Evolutionary conservation across 2,329 filamentous ascomycete species (phyloP), one percentile per base, ranked within the genome.

Genomic region (Diaporthe vexans): DNA sequence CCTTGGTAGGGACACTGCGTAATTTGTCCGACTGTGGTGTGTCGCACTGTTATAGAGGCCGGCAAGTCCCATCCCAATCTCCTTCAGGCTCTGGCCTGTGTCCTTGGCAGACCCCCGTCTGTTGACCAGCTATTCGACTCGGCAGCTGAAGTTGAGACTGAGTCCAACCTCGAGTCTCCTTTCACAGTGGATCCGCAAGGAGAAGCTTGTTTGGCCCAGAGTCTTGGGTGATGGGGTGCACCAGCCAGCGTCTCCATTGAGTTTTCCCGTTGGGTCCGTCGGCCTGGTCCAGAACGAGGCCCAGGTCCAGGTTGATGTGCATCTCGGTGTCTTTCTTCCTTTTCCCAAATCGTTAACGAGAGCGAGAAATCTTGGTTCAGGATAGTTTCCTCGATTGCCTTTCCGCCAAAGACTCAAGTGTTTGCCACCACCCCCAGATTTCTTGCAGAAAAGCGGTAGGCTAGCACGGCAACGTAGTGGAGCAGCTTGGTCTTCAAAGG

Each of bases 121-220:
- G 33, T 51, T 40, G 46, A 37, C 40, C n/a, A 37, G 37, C 37
- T 11, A 24, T 37, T 71, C 52, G 68, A 58, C 68, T 58, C 52
- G 68, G 37, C 68, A 71, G 68, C 52, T 58, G 33, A 58, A 71
- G 68, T 71, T 71, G 52, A 71, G 54, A 71, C 40, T 48, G 54
- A 51, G 17, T n/a, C 19, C 68, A 17, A 58, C 29, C 43, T 46
- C 11, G 33, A 58, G 63, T 67, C 63, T 52, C 29, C 46, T 51
- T n/a, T 37, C 54, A 19, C 19, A 51, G 68, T 51, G 68, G 68
- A 51, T 33, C 33, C 33, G 21, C 54, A 48, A 58, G 35, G 52
- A 58, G 68, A 71, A 71, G 40, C 54, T 48, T 71, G 54, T 59
- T 48, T 59, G 56, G 54, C 40, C 54, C 43, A 71, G 40, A 33